Evolutionary conservation across 257 asterid genomes (phyloP), one percentile per base, ranked within the genome.

Genomic region (Solanum chilense): DNA sequence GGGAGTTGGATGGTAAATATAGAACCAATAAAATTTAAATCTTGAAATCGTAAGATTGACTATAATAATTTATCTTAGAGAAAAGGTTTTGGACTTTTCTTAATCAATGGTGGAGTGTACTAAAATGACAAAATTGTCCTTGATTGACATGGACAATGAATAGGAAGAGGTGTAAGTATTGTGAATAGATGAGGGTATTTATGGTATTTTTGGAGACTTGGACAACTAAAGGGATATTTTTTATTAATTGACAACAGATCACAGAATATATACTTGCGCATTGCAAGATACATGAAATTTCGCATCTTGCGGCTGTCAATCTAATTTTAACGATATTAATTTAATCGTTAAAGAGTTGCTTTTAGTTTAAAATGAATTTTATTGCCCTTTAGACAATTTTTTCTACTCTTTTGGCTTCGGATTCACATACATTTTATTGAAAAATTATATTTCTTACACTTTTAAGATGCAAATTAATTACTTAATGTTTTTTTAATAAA

Each of bases 321-420:
- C 62, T 52, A 52, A 52, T 52, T 52, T 52, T 23, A 47, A 47
- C 1, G 56, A 47, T 7, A 18, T 47, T 47, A 47, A 1, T 47
- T 47, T 18, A 6, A 52, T 1, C 2, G 4, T 52, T 52, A 3
- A 52, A 16, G 6, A 52, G 0, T 52, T 1, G 0, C 23, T 16
- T 52, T 52, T 52, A 21, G 1, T 52, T 52, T 52, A 52, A 52
- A 52, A 16, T 52, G 62, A 52, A 52, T 52, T 16, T 2, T 52
- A 0, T 52, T 52, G 62, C 23, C 4, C 23, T 49, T 49, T 49
- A 15, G 23, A 0, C 3, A 52, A 6, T 1, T 6, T 6, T 52
- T 52, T 52, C 18, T 6, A 52, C 10, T 2, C 23, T 16, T 52
- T 52, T 52, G 10, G 1, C 23, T 52, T 1, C 0, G 1, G 2